These are phyloP conservation scores for Colletotrichum chlorophyti DNA, from an alignment of 2,329 filamentous ascomycete genomes.

Conservation along the genomic window DNA sequence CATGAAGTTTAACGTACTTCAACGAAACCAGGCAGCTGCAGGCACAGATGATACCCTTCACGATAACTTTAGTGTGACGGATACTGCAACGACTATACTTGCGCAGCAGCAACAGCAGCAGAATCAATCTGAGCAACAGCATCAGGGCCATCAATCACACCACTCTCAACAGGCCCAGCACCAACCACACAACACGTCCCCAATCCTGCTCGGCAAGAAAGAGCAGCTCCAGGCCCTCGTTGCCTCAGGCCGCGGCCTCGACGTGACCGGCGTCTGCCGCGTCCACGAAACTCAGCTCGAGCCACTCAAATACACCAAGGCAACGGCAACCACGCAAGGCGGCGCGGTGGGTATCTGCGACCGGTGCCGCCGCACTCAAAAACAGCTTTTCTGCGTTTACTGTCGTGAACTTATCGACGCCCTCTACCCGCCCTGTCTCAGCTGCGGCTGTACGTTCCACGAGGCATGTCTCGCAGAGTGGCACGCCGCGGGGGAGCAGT, in stretches of 20 bases:
- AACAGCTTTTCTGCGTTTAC: constrained; percentile 66
- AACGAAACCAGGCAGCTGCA: constrained; percentile 47
- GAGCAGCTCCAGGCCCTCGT: constrained; percentile 58
- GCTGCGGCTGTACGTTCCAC: constrained; percentile 68
- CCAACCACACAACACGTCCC: constrained; percentile 51
- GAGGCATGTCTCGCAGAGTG: constrained; percentile 65
- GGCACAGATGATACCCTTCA: constrained; percentile 41
- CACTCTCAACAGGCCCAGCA: not conserved
- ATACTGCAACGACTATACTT: constrained; percentile 34
- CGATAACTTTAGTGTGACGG: constrained; percentile 45
- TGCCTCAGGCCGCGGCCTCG: constrained; percentile 62
- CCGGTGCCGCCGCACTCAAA: constrained; percentile 60
- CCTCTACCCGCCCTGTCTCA: constrained; percentile 66
- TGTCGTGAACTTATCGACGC: constrained; percentile 67
- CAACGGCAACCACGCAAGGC: constrained; percentile 43
- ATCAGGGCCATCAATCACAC: constrained; percentile 27
- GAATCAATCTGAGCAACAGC: constrained; percentile 37
- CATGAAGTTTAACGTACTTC: constrained; percentile 72
- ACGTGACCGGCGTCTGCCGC: constrained; percentile 68
- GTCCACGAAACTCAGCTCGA: constrained; percentile 69
- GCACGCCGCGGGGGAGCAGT: constrained; percentile 61
- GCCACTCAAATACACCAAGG: constrained; percentile 56
- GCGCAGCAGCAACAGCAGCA: constrained; percentile 38
- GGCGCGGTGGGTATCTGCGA: constrained; percentile 58
- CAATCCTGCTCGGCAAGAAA: constrained; percentile 64